Evolutionary conservation across 371 early-diverging fungal species (phyloP).

Genomic region (Lichtheimia hyalospora): DNA sequence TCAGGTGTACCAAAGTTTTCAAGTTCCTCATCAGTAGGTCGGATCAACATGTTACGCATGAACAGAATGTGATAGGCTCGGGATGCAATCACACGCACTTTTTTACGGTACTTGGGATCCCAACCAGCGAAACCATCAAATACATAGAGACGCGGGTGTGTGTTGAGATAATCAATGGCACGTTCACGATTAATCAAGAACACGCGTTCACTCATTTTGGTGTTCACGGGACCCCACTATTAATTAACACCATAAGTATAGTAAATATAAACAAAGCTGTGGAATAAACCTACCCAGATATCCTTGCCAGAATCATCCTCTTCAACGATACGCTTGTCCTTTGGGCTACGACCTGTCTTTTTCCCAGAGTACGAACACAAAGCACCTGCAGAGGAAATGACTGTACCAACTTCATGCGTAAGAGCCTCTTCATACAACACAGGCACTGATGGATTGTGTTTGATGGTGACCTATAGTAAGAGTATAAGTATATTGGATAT

Average conservation of each 20-base stretch:
- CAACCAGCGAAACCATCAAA: conserved; percentile 95
- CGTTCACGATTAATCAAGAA: conserved; percentile 96
- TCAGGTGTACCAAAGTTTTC: conserved; percentile 93
- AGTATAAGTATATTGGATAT: not conserved
- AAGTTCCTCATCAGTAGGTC: conserved; percentile 91
- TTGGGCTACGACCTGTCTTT: conserved; percentile 89
- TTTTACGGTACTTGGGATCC: conserved; percentile 97
- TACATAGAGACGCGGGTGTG: conserved; percentile 90
- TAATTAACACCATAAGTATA: not conserved
- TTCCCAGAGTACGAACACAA: conserved; percentile 89
- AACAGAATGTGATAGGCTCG: conserved; percentile 96
- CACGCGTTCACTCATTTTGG: conserved; percentile 81
- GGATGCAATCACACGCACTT: conserved; percentile 93
- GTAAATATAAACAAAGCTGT: not conserved
- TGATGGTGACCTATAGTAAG: conserved; percentile 49
- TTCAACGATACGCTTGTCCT: conserved; percentile 97
- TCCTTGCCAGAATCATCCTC: conserved; percentile 78
- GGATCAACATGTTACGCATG: conserved; percentile 98
- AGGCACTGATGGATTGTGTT: conserved; percentile 77
- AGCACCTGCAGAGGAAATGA: conserved; percentile 91
- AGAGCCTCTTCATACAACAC: conserved; percentile 95
- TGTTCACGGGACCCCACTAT: conserved; percentile 95
- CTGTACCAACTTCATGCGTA: conserved; percentile 84
- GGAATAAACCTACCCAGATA: conserved; percentile 68
- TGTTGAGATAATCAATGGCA: conserved; percentile 96